Conservation (phyloP, 1,284 basidiomycete species). For the Cutaneotrichosporon arboriforme region DNA sequence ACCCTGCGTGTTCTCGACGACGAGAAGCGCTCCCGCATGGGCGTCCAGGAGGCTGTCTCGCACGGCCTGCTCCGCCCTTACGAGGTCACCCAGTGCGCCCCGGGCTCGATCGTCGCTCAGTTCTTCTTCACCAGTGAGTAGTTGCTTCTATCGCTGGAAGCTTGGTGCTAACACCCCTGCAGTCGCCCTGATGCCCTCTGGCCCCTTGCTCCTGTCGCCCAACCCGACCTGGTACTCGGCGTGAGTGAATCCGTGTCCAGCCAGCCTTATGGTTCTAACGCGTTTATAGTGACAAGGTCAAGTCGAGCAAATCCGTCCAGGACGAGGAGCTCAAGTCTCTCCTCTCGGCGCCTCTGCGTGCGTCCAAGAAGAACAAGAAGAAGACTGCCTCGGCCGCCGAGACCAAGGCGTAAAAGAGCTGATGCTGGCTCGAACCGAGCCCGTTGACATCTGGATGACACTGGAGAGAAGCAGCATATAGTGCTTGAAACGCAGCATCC, state of each 20-base stretch:
- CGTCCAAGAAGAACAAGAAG: conserved; percentile 88
- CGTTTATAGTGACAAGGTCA: conserved; percentile 56
- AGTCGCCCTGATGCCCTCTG: conserved; percentile 76
- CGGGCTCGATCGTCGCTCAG: conserved; percentile 75
- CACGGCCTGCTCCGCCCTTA: conserved; percentile 56
- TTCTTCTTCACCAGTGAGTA: conserved; percentile 77
- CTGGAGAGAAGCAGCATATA: conserved; percentile 1
- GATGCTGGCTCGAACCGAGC: neutral
- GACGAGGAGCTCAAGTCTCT: conserved; percentile 77
- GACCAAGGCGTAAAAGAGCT: conserved; percentile 5
- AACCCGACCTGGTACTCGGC: conserved; percentile 88
- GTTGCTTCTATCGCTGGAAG: neutral
- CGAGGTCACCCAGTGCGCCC: conserved; percentile 61
- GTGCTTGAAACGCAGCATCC: conserved; percentile 2
- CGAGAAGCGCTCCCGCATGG: conserved; percentile 90
- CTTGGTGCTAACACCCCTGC: conserved; percentile 28
- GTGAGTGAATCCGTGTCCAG: conserved; percentile 47
- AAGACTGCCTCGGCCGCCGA: conserved; percentile 52
- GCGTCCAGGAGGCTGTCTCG: conserved; percentile 90
- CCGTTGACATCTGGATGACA: neutral
- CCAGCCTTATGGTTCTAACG: neutral
- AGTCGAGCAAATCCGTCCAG: conserved; percentile 75
- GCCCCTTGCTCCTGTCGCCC: conserved; percentile 77
- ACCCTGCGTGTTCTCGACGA: conserved; percentile 90
- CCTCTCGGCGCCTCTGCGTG: conserved; percentile 71